Conservation (phyloP, 163 green algal genomes). For the Trebouxiophyceae sp. region DNA sequence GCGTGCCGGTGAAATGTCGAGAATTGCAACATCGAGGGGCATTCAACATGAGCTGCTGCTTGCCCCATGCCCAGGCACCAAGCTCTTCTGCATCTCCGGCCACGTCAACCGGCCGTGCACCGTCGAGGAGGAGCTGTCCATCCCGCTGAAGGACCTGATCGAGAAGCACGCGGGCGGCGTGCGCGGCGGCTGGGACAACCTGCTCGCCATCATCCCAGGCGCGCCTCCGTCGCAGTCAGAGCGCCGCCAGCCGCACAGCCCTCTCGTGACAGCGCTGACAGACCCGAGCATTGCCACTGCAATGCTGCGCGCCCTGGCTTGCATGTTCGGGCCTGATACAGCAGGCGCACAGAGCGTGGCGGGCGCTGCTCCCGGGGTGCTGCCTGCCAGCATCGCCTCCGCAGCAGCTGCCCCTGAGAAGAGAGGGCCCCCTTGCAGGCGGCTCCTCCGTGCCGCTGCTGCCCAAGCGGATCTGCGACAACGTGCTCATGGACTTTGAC, state of each 20-base stretch:
- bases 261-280: no score
- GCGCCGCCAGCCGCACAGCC: neutral
- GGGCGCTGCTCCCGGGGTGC: no score
- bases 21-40: no score
- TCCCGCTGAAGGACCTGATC: constrained; percentile 94
- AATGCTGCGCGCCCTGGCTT: no score
- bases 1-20: no score
- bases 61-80: constrained; percentile 89
- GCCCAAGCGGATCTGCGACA: constrained; percentile 59
- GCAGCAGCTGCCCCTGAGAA: no score
- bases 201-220: constrained; percentile 94
- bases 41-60: no score
- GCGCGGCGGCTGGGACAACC: constrained; percentile 95
- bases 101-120: constrained; percentile 92
- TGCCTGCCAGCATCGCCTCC: no score
- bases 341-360: no score
- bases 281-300: no score
- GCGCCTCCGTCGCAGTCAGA: neutral
- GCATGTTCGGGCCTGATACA: no score
- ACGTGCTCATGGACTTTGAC: constrained; percentile 99
- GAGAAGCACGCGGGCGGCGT: constrained; percentile 84
- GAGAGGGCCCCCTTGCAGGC: constrained; percentile 34
- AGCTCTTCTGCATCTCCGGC: constrained; percentile 98
- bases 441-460: constrained; percentile 93
- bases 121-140: constrained; percentile 99